These are phyloP conservation scores for Metarhizium rileyi DNA, from an alignment of 2,329 filamentous ascomycete genomes.

Conservation along the genomic window DNA sequence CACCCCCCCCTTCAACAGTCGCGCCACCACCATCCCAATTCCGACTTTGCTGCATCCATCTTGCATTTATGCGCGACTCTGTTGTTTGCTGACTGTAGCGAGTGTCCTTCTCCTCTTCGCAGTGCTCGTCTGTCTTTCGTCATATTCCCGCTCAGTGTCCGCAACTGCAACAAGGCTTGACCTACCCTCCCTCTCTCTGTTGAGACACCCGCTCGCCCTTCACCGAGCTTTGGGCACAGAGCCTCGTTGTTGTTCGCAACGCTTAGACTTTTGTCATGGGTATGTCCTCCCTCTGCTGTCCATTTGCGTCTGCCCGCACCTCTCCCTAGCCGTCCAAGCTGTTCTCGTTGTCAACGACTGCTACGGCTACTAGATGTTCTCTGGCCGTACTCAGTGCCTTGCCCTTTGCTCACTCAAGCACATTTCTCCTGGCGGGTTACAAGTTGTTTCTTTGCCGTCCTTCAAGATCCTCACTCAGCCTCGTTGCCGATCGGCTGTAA, in stretches of 20 bases:
- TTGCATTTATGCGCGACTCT: conserved; percentile 24
- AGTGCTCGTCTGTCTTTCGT: conserved; percentile 9
- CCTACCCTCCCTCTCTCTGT: conserved; percentile 15
- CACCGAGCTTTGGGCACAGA: conserved; percentile 12
- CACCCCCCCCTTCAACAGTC: conserved; percentile 10
- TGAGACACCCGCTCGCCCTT: conserved; percentile 17
- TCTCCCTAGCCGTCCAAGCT: background rate
- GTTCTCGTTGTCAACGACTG: background rate
- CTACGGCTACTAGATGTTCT: background rate
- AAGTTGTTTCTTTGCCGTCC: no score
- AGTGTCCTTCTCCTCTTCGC: conserved; percentile 19
- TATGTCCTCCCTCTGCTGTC: conserved; percentile 9
- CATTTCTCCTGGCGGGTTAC: background rate
- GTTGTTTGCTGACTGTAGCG: conserved; percentile 19
- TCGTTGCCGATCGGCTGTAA: background rate
- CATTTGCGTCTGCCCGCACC: conserved; percentile 4
- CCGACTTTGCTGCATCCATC: conserved; percentile 19
- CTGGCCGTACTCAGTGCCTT: background rate
- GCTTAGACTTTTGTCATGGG: conserved; percentile 15
- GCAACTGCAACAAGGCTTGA: conserved; percentile 14
- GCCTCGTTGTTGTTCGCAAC: conserved; percentile 11
- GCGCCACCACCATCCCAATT: conserved; percentile 14
- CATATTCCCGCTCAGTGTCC: conserved; percentile 14
- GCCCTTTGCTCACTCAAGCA: background rate
- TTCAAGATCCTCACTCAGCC: background rate